Evolutionary conservation across 2,329 filamentous ascomycete species (phyloP).

Genomic region (Penicillium sp.): DNA sequence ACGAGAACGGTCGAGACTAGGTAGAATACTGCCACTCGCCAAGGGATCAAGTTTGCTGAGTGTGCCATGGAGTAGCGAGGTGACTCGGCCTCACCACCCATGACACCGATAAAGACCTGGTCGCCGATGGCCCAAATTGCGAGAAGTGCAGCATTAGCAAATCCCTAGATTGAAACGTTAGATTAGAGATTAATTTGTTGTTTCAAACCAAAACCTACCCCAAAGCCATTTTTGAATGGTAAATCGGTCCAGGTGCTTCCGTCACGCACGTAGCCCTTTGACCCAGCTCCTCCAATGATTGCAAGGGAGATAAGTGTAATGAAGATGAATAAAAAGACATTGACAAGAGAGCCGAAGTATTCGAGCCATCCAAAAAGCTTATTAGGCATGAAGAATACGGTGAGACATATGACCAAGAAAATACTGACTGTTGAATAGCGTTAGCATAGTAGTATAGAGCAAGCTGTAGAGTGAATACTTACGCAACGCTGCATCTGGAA

Average conservation of each 20-base stretch:
- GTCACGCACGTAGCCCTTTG: slow-evolving; percentile 32
- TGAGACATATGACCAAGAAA: slow-evolving; percentile 17
- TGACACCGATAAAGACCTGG: slow-evolving; percentile 35
- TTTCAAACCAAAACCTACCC: background rate
- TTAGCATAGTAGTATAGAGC: too few relatives aligned
- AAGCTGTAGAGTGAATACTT: too few relatives aligned
- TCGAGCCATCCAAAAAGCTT: slow-evolving; percentile 39
- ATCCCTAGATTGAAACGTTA: slow-evolving; percentile 21
- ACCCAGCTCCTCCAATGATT: slow-evolving; percentile 42
- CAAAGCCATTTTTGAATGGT: slow-evolving; percentile 38
- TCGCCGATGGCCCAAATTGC: slow-evolving; percentile 31
- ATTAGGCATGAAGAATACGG: slow-evolving; percentile 30
- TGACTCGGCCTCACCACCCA: slow-evolving; percentile 36
- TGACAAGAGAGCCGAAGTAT: slow-evolving; percentile 37
- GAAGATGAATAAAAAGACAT: slow-evolving; percentile 39
- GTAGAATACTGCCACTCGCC: slow-evolving; percentile 33
- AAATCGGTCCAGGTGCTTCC: slow-evolving; percentile 34
- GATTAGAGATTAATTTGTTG: too few relatives aligned
- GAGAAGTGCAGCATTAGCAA: slow-evolving; percentile 30
- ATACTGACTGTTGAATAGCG: slow-evolving; percentile 15
- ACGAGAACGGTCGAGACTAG: slow-evolving; percentile 31
- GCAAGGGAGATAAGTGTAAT: slow-evolving; percentile 37
- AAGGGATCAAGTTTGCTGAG: slow-evolving; percentile 26
- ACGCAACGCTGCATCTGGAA: background rate
- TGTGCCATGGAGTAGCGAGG: slow-evolving; percentile 38